These are phyloP conservation scores for Sarocladiaceae sp. DNA, from an alignment of 2,329 filamentous ascomycete species.

Conservation along the genomic window DNA sequence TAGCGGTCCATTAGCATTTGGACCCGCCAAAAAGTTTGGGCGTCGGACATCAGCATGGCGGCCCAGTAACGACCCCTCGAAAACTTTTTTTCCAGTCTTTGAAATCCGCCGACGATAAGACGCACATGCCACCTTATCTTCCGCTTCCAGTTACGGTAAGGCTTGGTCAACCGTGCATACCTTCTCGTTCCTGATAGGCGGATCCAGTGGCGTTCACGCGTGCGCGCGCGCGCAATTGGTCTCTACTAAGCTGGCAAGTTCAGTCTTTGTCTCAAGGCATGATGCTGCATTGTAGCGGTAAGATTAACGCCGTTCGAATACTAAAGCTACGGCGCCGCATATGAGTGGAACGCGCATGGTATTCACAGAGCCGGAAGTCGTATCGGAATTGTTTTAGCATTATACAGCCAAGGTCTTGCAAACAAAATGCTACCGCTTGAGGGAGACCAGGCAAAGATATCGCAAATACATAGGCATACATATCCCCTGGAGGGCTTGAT, in stretches of 20 bases:
- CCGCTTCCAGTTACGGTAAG: background rate
- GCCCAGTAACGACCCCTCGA: conserved; percentile 1
- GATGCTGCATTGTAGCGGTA: too few relatives aligned
- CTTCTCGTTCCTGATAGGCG: background rate
- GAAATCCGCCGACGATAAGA: conserved; percentile 3
- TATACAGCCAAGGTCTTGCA: background rate
- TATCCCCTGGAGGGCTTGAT: background rate
- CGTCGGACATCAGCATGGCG: background rate
- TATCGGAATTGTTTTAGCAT: too few relatives aligned
- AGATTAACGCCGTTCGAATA: too few relatives aligned
- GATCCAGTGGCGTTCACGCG: too few relatives aligned
- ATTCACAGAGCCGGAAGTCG: too few relatives aligned
- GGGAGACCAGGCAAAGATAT: background rate
- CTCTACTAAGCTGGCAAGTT: too few relatives aligned
- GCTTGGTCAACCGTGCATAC: background rate
- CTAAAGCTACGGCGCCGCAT: too few relatives aligned
- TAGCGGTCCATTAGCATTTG: too few relatives aligned
- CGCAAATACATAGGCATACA: background rate
- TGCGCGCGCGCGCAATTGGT: too few relatives aligned
- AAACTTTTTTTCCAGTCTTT: conserved; percentile 5
- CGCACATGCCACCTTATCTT: background rate
- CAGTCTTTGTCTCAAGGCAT: too few relatives aligned
- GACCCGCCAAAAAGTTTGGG: too few relatives aligned
- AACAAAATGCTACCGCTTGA: background rate
- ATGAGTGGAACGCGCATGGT: too few relatives aligned